phyloP scores from a whole-genome alignment of 768 basidiomycete genomes.

The Kockovaella imperatae region DNA sequence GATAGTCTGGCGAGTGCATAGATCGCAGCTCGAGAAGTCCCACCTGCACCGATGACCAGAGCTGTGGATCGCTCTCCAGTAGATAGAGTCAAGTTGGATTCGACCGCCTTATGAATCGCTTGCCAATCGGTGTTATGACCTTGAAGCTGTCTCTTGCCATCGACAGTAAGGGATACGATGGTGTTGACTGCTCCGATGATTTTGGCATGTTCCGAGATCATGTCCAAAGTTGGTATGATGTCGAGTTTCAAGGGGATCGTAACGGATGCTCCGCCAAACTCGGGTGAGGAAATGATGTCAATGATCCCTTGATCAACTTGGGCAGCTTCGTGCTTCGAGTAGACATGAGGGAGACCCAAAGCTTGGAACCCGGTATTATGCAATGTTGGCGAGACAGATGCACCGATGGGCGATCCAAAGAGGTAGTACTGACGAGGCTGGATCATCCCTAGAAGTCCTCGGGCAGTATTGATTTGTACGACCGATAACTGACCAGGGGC shows the following conservation, averaged over 20 bases:
- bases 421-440: slow-evolving; percentile 71
- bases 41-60: slow-evolving; percentile 89
- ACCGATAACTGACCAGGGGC: slow-evolving; percentile 92
- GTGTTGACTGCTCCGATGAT: slow-evolving; percentile 94
- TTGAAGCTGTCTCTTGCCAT: slow-evolving; percentile 54
- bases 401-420: slow-evolving; percentile 78
- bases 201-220: slow-evolving; percentile 68
- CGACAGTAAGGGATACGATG: slow-evolving; percentile 52
- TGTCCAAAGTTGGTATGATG: slow-evolving; percentile 73
- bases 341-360: slow-evolving; percentile 76
- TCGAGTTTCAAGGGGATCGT: slow-evolving; percentile 94
- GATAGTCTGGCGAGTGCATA: slow-evolving; percentile 72
- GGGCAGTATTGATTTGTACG: slow-evolving; percentile 70
- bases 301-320: slow-evolving; percentile 61
- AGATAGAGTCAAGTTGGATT: slow-evolving; percentile 33
- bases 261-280: slow-evolving; percentile 91
- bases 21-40: slow-evolving; percentile 87
- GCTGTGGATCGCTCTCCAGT: slow-evolving; percentile 50
- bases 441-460: slow-evolving; percentile 70
- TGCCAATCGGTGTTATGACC: slow-evolving; percentile 98
- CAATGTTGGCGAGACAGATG: slow-evolving; percentile 84
- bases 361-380: slow-evolving; percentile 80
- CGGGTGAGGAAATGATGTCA: slow-evolving; percentile 55
- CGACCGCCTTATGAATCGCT: slow-evolving; percentile 61
- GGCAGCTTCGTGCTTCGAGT: slow-evolving; percentile 67